Evolutionary conservation across 441 rosid genomes (phyloP).

Genomic region (Croton laevigatus): DNA sequence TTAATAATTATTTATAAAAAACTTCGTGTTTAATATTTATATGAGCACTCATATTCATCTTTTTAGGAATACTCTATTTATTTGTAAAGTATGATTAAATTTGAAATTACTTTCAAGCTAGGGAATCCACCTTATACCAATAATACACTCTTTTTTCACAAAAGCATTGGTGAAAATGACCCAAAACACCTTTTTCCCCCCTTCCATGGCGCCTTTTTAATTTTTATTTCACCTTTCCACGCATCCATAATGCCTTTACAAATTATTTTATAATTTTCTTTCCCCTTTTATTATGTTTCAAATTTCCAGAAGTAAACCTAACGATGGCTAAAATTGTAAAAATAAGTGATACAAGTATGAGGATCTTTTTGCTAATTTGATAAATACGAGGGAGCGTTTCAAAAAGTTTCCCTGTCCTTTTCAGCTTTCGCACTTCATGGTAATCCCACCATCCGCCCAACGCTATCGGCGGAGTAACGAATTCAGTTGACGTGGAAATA

Average conservation of each 20-base stretch:
- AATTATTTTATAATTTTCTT: no score
- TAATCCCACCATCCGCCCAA: not conserved
- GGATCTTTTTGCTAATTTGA: not conserved
- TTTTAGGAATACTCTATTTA: no score
- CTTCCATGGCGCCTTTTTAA: not conserved
- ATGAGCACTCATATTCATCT: no score
- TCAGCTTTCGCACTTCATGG: no score
- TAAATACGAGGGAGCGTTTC: not conserved
- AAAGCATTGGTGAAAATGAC: no score
- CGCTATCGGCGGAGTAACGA: not conserved
- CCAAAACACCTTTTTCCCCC: no score
- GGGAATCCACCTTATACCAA: slow-evolving; percentile 4
- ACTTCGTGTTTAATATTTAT: no score
- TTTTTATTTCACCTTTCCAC: not conserved
- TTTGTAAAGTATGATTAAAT: not conserved
- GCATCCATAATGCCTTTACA: not conserved
- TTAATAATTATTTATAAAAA: no score
- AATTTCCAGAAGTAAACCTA: not conserved
- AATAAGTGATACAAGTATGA: not conserved
- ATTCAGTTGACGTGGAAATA: not conserved
- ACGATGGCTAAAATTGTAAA: not conserved
- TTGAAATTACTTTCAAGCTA: slow-evolving; percentile 10
- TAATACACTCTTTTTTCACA: not conserved
- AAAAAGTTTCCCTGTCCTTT: not conserved
- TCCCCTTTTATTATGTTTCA: not conserved